These are phyloP conservation scores for Psidium friedrichsthalianum DNA, from an alignment of 345 rosid species.

Conservation along the genomic window DNA sequence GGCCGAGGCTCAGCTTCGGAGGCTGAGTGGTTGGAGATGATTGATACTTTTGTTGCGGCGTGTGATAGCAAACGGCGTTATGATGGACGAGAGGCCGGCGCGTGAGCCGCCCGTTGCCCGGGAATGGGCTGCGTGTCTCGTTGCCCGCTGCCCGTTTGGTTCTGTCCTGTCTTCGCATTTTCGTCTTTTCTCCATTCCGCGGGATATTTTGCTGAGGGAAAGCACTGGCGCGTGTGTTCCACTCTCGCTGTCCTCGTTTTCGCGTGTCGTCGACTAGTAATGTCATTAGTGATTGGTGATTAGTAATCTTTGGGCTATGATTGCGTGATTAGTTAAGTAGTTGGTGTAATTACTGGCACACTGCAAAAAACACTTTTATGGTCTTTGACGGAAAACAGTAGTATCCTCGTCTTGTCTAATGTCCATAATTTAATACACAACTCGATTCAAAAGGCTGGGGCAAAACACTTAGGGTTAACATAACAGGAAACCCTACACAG, in stretches of 20 bases:
- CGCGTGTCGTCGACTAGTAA: background rate
- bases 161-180: background rate
- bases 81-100: background rate
- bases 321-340: background rate
- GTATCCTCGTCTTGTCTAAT: background rate
- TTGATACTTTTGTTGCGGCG: constrained; percentile 3
- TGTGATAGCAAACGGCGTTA: background rate
- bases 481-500: too few relatives aligned
- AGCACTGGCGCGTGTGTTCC: background rate
- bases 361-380: background rate
- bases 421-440: background rate
- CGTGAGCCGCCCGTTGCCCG: too few relatives aligned
- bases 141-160: background rate
- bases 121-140: background rate
- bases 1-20: constrained; percentile 35
- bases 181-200: background rate
- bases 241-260: background rate
- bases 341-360: background rate
- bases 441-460: background rate
- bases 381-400: background rate
- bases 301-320: background rate
- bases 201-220: background rate
- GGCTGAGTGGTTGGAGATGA: constrained; percentile 17
- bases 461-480: too few relatives aligned
- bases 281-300: background rate